A percentile compares a stretch with the other conserved stretches of the same genome.
phyloP scores from a whole-genome alignment of 75 land plant species.

The Azolla pinnata region DNA sequence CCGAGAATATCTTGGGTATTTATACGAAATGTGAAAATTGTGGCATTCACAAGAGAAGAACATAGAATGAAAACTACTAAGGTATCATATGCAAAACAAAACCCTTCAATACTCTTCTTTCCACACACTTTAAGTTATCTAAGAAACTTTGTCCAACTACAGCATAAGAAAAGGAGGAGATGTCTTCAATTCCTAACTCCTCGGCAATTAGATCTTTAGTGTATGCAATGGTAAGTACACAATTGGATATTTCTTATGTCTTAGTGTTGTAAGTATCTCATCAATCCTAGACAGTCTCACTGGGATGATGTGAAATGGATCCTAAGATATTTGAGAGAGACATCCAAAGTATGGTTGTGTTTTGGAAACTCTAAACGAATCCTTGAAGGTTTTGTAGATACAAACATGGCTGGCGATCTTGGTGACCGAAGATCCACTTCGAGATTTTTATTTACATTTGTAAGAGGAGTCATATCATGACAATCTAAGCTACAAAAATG shows the following conservation, averaged over 20 bases:
- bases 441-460: slow-evolving; percentile 5
- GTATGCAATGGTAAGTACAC: slow-evolving; percentile 25
- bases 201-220: slow-evolving; percentile 9
- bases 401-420: slow-evolving; percentile 9
- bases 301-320: slow-evolving; percentile 18
- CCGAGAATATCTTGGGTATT: slow-evolving; percentile 24
- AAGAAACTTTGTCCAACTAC: too few species aligned
- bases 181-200: too few species aligned
- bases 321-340: too few species aligned
- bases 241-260: not conserved
- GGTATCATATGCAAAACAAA: slow-evolving; percentile 11
- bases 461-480: too few species aligned
- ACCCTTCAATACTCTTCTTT: too few species aligned
- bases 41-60: slow-evolving; percentile 18
- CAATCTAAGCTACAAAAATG: slow-evolving; percentile 1
- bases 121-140: too few species aligned
- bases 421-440: slow-evolving; percentile 5
- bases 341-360: too few species aligned
- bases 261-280: slow-evolving; percentile 1
- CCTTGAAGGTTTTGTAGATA: slow-evolving; percentile 7
- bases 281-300: slow-evolving; percentile 11
- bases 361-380: slow-evolving; percentile 4
- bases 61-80: slow-evolving; percentile 15
- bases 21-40: slow-evolving; percentile 10
- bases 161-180: too few species aligned